These are phyloP conservation scores for Nicotiana obtusifolia DNA, from an alignment of 257 asterid species.

Conservation along the genomic window DNA sequence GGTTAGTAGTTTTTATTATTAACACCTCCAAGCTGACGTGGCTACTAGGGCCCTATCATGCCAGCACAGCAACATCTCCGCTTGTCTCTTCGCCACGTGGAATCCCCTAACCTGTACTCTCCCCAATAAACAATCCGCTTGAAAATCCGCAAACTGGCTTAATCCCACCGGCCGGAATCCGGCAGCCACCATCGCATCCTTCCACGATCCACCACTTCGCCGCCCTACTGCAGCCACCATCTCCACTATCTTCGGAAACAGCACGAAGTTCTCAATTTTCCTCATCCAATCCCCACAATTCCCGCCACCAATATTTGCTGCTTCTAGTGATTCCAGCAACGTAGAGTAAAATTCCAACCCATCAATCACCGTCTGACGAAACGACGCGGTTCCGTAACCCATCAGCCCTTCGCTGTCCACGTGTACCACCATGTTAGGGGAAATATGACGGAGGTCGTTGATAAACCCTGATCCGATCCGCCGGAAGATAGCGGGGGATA, in stretches of 20 bases:
- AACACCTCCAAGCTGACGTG: constrained; percentile 91
- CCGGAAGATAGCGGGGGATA: constrained; percentile 70
- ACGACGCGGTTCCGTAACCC: constrained; percentile 53
- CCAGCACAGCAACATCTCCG: constrained; percentile 99
- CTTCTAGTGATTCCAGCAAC: constrained; percentile 71
- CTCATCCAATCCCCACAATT: constrained; percentile 51
- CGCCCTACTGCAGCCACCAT: constrained; percentile 56
- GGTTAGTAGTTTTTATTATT: background rate
- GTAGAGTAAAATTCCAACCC: constrained; percentile 87
- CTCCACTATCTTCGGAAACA: constrained; percentile 70
- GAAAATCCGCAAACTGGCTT: constrained; percentile 77
- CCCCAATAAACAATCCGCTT: constrained; percentile 75
- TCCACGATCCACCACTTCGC: constrained; percentile 43
- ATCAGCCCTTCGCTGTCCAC: constrained; percentile 65
- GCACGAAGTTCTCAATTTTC: constrained; percentile 60
- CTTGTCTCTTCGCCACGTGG: constrained; percentile 77
- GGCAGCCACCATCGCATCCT: constrained; percentile 74
- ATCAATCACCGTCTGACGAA: constrained; percentile 67
- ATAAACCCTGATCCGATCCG: constrained; percentile 65
- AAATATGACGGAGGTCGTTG: constrained; percentile 58
- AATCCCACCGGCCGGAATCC: constrained; percentile 75
- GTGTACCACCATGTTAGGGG: constrained; percentile 86
- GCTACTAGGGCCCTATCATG: constrained; percentile 79
- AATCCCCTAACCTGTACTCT: constrained; percentile 72
- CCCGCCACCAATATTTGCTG: constrained; percentile 42